Evolutionary conservation across 2,329 filamentous ascomycete genomes (phyloP).

Genomic region (Hypoxylon sp.): DNA sequence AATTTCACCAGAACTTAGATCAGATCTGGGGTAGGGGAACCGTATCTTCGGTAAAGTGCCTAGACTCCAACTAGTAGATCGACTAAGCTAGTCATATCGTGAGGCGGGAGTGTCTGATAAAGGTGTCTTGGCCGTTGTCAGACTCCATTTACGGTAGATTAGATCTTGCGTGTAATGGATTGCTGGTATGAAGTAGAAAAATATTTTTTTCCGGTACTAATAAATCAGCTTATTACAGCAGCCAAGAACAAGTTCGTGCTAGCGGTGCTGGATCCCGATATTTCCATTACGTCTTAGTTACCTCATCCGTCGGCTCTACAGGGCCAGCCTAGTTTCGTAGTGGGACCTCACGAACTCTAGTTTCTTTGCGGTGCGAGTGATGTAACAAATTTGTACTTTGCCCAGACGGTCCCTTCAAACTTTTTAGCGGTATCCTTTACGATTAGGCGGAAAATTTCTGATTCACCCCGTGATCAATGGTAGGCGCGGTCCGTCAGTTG

Average conservation of each 20-base stretch:
- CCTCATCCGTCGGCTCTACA: conserved; percentile 42
- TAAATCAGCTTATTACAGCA: conserved; percentile 32
- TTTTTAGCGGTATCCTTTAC: conserved; percentile 3
- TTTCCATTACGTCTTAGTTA: conserved; percentile 56
- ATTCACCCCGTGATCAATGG: conserved; percentile 32
- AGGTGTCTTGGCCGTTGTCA: conserved; percentile 3
- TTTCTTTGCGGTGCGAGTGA: conserved; percentile 31
- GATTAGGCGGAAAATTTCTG: conserved; percentile 35
- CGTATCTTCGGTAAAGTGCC: conserved; percentile 34
- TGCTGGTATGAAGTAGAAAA: neutral
- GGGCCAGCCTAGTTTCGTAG: conserved; percentile 27
- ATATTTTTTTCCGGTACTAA: conserved; percentile 4
- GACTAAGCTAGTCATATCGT: conserved; percentile 11
- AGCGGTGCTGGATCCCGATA: conserved; percentile 29
- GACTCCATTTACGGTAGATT: conserved; percentile 3
- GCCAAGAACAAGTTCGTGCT: conserved; percentile 37
- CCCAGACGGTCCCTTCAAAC: conserved; percentile 4
- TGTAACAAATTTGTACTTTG: conserved; percentile 31
- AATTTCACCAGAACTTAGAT: conserved; percentile 13
- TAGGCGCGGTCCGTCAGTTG: conserved; percentile 3
- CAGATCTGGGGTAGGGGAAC: conserved; percentile 37
- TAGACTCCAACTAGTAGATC: conserved; percentile 22
- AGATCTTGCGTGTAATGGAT: neutral
- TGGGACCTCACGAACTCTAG: conserved; percentile 28
- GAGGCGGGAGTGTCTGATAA: conserved; percentile 19